A percentile compares a stretch with the other conserved stretches of the same genome.
Evolutionary conservation across 495 filamentous ascomycete genomes (phyloP).

Genomic region (Neurospora sp.): DNA sequence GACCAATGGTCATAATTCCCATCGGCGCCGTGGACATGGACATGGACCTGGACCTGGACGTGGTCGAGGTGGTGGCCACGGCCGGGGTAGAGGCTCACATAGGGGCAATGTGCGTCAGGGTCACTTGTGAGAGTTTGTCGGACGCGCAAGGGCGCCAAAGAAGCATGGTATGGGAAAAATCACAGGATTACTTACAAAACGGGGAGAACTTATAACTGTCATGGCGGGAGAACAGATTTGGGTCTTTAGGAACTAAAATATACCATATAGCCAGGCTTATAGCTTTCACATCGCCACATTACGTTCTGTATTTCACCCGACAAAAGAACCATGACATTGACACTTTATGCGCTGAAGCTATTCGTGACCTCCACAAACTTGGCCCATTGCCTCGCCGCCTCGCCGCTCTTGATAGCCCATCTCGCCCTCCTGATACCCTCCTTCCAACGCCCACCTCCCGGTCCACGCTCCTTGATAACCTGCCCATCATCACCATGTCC

Average conservation of each 20-base stretch:
- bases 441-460: constrained; percentile 82
- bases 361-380: constrained; percentile 53
- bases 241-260: not conserved
- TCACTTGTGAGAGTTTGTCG: not conserved
- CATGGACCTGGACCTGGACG: not conserved
- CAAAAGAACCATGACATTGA: no score
- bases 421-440: constrained; percentile 76
- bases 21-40: not conserved
- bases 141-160: not conserved
- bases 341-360: constrained; percentile 9
- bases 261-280: not conserved
- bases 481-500: constrained; percentile 51
- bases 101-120: not conserved
- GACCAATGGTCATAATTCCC: not conserved
- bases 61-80: not conserved
- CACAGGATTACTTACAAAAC: not conserved
- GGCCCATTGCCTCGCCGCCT: constrained; percentile 63
- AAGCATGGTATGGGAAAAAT: not conserved
- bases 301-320: not conserved
- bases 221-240: not conserved
- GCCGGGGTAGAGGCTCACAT: not conserved
- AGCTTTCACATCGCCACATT: not conserved
- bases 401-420: constrained; percentile 73
- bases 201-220: not conserved
- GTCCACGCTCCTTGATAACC: constrained; percentile 69